Evolutionary conservation across 768 basidiomycete genomes (phyloP), one percentile per base, ranked within the genome.

Genomic region (Psilocybe cyanescens): DNA sequence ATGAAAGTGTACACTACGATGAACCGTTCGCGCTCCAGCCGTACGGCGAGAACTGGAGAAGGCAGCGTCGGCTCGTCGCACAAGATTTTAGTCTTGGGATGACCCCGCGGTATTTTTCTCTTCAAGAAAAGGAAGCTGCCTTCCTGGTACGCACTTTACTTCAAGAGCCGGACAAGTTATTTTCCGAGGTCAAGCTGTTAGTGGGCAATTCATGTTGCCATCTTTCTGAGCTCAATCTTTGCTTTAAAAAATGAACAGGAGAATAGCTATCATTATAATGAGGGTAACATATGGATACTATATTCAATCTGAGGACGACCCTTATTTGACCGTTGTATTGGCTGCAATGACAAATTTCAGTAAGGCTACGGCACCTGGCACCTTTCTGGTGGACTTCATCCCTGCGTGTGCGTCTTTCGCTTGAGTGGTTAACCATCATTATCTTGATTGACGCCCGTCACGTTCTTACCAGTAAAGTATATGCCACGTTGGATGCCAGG

Each of bases 401-500:
- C 77, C 78, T 8, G 45, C 73, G 9, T 65, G 78, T 65, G 66
- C 69, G 69, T 65, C 19, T 17, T 33, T 67, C 46, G 48, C 24
- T 24, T 24, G 24, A 24, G 24, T 11, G 28, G n/a, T 29, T 1
- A 8, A 17, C 5, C 19, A 30, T 56, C 4, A 16, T 30, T 30
- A 9, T 8, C 19, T 45, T 16, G 12, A 16, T 37, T 56, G 49
- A 12, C 12, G 33, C 37, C 7, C 4, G 48, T n/a, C 16, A 33
- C 8, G 6, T 51, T 31, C 46, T 11, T 24, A 17, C n/a, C 16
- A 86, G 83, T 71, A 9, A 17, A 83, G 80, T 66, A 80, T 64
- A 59, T 87, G 2, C 87, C 87, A 0, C 57, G 67, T 44, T 88
- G 85, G 86, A 72, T 82, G 52, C 87, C 87, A 1, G 87, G 86